phyloP scores from a whole-genome alignment of 2,329 filamentous ascomycete genomes.

The Alternaria triticimaculans region DNA sequence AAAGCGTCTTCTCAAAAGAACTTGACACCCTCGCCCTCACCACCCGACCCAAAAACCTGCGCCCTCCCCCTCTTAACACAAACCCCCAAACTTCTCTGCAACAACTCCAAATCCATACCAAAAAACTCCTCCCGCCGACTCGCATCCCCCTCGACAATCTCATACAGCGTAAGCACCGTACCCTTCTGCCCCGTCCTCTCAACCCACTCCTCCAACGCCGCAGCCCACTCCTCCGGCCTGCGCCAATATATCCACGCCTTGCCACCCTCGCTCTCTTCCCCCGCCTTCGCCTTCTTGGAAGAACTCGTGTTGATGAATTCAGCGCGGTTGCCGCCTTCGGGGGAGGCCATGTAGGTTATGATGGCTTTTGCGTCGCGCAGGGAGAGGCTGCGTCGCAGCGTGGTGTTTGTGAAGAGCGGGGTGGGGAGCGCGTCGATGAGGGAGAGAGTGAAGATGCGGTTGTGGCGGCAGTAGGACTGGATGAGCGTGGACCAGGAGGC shows the following conservation, averaged over 20 bases:
- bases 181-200: conserved; percentile 90
- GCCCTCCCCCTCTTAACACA: conserved; percentile 90
- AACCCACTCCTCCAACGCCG: conserved; percentile 75
- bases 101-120: conserved; percentile 83
- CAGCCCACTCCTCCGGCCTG: conserved; percentile 89
- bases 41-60: conserved; percentile 87
- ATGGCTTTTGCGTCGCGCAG: conserved; percentile 61
- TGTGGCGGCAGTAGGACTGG: conserved; percentile 80
- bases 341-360: conserved; percentile 62
- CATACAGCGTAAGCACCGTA: conserved; percentile 88
- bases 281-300: conserved; percentile 23
- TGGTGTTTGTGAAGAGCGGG: conserved; percentile 62
- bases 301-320: conserved; percentile 65
- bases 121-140: conserved; percentile 75
- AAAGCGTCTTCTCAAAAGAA: conserved; percentile 67
- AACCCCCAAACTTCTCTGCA: conserved; percentile 78
- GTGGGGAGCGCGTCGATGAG: conserved; percentile 63
- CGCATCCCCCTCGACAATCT: conserved; percentile 85
- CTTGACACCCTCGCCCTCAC: conserved; percentile 80
- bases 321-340: conserved; percentile 61
- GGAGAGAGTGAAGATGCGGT: conserved; percentile 77
- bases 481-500: conserved; percentile 87
- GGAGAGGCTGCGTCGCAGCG: conserved; percentile 54
- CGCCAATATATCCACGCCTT: conserved; percentile 80
- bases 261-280: conserved; percentile 40